Evolutionary conservation across 1,139 yeast species (phyloP).

Genomic region (Yamadazyma epiphylla): DNA sequence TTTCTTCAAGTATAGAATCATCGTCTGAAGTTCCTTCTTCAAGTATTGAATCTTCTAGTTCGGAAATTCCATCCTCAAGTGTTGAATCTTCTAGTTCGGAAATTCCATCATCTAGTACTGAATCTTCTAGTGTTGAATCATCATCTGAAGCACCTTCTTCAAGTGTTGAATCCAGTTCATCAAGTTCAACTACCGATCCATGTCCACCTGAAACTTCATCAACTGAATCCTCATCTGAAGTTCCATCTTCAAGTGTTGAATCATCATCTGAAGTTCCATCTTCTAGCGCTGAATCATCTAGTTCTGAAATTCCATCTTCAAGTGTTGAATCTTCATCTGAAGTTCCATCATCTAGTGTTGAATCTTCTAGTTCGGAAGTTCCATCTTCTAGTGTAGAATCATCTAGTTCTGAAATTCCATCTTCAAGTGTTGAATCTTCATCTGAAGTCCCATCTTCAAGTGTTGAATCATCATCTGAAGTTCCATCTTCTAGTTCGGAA

Average conservation of each 20-base stretch:
- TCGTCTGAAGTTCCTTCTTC: slow-evolving; percentile 1
- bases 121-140: slow-evolving; percentile 1
- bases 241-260: neutral
- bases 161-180: neutral
- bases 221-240: neutral
- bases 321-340: slow-evolving; percentile 1
- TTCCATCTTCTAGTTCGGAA: slow-evolving; percentile 1
- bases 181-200: neutral
- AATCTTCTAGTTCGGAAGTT: neutral
- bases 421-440: neutral
- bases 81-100: slow-evolving; percentile 1
- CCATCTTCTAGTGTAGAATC: slow-evolving; percentile 1
- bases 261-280: slow-evolving; percentile 1
- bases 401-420: slow-evolving; percentile 1
- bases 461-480: slow-evolving; percentile 1
- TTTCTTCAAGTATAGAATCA: slow-evolving; percentile 1
- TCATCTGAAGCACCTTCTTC: slow-evolving; percentile 1
- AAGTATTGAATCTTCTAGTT: neutral
- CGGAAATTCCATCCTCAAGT: slow-evolving; percentile 1
- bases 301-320: slow-evolving; percentile 1
- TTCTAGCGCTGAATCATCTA: slow-evolving; percentile 1
- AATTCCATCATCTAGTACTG: neutral
- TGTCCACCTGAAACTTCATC: neutral
- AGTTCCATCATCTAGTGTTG: slow-evolving; percentile 1
- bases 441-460: slow-evolving; percentile 1